Evolutionary conservation across 148 eudicot genomes (phyloP).

Genomic region (Polygonum aviculare): DNA sequence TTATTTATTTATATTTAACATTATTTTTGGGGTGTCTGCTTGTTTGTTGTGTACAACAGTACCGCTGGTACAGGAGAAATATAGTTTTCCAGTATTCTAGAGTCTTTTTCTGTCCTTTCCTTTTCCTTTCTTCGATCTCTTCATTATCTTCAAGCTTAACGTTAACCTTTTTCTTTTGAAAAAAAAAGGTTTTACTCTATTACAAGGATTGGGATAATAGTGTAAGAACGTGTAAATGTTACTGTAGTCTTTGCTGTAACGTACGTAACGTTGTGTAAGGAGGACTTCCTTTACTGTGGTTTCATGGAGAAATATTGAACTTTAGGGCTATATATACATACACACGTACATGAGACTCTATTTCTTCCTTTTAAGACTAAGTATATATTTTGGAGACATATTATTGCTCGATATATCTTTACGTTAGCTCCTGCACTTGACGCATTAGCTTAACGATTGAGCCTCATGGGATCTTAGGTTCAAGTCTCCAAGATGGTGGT

Average conservation of each 20-base stretch:
- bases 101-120: neutral
- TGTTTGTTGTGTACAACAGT: no score
- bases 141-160: neutral
- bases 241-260: neutral
- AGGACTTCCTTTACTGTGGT: neutral
- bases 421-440: no score
- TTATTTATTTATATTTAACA: no score
- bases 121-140: neutral
- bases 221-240: neutral
- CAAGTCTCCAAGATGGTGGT: no score
- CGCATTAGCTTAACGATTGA: no score
- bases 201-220: neutral
- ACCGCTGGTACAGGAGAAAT: no score
- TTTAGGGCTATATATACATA: neutral
- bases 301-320: neutral
- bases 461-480: no score
- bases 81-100: neutral
- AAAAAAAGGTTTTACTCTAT: neutral
- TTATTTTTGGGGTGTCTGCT: no score
- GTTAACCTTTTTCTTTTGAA: neutral
- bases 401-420: neutral
- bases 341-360: neutral
- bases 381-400: neutral
- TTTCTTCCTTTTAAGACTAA: neutral
- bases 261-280: neutral